Evolutionary conservation across 108 stramenopile genomes (phyloP), one percentile per base, ranked within the genome.

Genomic region (Parmales sp.): DNA sequence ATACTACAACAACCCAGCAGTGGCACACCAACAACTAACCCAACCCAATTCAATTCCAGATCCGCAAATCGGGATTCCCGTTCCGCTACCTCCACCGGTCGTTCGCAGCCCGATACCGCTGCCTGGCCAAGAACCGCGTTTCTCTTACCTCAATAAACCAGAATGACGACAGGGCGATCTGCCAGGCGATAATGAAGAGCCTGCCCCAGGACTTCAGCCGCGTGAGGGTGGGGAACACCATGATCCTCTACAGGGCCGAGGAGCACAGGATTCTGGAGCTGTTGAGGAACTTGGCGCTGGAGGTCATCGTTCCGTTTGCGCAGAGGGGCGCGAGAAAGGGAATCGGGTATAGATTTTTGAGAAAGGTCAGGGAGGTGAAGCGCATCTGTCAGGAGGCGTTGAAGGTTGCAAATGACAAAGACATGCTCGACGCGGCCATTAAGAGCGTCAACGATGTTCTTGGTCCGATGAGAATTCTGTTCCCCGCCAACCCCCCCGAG

Each of bases 241-340:
- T 80, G 76, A 71, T 82, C n/a, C 81, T 82, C 39, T 80, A 80
- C 77, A 48, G 74, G 3, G 79, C 78, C 1, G 70, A 77, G 45
- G 77, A 80, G 63, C 79, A 82, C 73, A 49, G 79, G 13, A 46
- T 78, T 1, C 77, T 82, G 38, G 77, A 82, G 70, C 81, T 81
- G 13, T 72, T 79, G 19, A 72, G 80, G 20, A 81, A 81, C 69
- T 64, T 81, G 9, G 71, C 74, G n/a, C 72, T 79, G 13, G 78
- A 79, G 68, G 31, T 63, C 45, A 50, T 79, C 51, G 51, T 81
- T 23, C 80, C 78, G 18, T 49, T 68, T 45, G 72, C 72, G n/a
- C 80, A 79, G 76, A 54, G 77, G 66, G 44, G 31, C 29, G 51
- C 67, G 13, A 72, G 77, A 38, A 44, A 39, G 51, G 49, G 71